A percentile compares a stretch with the other conserved stretches of the same genome.
These are phyloP conservation scores for Aspergillus pseudoviridinutans DNA, from an alignment of 2,329 filamentous ascomycete genomes.

Conservation along the genomic window DNA sequence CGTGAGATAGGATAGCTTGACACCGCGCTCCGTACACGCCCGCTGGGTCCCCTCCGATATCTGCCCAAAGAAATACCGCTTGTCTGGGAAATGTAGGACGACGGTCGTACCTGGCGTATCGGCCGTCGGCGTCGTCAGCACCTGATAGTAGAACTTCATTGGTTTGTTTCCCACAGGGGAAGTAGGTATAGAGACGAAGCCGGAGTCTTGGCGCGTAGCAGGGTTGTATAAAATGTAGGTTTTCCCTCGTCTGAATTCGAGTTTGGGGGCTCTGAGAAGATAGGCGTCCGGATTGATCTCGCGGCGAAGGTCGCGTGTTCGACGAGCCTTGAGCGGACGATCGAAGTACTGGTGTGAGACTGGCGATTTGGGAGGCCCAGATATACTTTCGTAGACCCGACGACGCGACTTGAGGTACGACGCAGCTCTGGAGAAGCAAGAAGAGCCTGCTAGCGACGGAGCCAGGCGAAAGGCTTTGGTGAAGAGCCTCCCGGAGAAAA, in stretches of 20 bases:
- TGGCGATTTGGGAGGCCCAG: background rate
- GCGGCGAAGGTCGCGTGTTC: background rate
- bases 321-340: background rate
- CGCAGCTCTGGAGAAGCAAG: constrained; percentile 4
- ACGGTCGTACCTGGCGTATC: constrained; percentile 81
- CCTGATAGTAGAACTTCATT: constrained; percentile 72
- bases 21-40: constrained; percentile 63
- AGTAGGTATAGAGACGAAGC: constrained; percentile 6
- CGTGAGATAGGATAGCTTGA: constrained; percentile 61
- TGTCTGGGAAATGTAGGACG: constrained; percentile 73
- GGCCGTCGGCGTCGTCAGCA: constrained; percentile 77
- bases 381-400: background rate
- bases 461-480: constrained; percentile 24
- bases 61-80: constrained; percentile 81
- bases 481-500: constrained; percentile 25
- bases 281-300: constrained; percentile 5
- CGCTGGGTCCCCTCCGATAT: constrained; percentile 82
- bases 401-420: background rate
- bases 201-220: constrained; percentile 9
- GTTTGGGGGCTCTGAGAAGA: constrained; percentile 13
- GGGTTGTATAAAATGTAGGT: constrained; percentile 25
- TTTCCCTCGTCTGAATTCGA: background rate
- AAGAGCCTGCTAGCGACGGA: constrained; percentile 2
- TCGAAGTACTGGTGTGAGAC: background rate
- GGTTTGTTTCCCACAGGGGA: constrained; percentile 13